Conservation (phyloP, 2,329 filamentous ascomycete genomes). For the Colletotrichum sp. region DNA sequence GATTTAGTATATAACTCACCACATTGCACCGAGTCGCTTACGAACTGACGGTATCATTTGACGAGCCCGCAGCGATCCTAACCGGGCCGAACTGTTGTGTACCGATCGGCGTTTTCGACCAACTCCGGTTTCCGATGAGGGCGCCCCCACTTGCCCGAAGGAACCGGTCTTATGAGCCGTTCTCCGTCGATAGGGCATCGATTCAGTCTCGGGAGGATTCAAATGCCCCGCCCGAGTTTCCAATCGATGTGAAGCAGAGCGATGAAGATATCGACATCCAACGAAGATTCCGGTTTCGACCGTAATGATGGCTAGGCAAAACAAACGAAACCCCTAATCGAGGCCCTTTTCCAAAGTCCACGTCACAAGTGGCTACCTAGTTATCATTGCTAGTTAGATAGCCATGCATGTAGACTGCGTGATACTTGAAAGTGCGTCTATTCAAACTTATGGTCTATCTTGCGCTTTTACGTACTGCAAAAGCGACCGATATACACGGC, state of each 20-base stretch:
- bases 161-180: not conserved
- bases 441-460: fast-evolving
- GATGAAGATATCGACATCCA: not conserved
- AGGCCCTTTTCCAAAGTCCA: not conserved
- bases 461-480: fast-evolving
- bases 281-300: not conserved
- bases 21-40: not conserved
- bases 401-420: not conserved
- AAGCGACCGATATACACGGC: not conserved
- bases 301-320: not conserved
- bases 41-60: not conserved
- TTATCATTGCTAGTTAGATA: fast-evolving
- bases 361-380: not conserved
- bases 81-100: not conserved
- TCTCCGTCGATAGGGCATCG: not conserved
- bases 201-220: not conserved
- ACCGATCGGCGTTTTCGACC: not conserved
- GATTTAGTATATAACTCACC: not conserved
- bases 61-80: not conserved
- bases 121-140: not conserved
- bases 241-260: not conserved
- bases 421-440: not conserved
- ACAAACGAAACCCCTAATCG: not conserved
- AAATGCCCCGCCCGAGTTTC: not conserved
- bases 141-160: not conserved